Evolutionary conservation across 148 eudicot genomes (phyloP).

Genomic region (Vaccinium macrocarpon): DNA sequence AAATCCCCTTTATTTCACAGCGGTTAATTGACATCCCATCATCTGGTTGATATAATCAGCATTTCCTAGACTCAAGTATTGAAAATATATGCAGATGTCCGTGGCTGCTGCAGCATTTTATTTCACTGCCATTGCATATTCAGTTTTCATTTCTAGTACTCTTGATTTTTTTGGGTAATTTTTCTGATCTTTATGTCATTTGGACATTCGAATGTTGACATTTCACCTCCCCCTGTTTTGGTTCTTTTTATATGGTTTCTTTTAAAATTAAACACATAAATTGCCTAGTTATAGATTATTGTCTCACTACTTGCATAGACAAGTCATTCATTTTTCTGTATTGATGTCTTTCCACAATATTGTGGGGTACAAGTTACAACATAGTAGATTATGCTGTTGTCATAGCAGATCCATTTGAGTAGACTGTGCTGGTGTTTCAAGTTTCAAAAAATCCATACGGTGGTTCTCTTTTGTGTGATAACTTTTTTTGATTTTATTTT

Average conservation of each 20-base stretch:
- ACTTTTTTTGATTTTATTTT: neutral
- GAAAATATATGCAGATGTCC: neutral
- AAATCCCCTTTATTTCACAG: neutral
- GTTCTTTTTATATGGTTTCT: neutral
- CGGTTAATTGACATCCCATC: neutral
- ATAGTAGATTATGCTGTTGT: neutral
- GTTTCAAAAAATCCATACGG: neutral
- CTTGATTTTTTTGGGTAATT: neutral
- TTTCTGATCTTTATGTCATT: neutral
- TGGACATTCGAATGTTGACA: neutral
- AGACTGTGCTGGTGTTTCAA: neutral
- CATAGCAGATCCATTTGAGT: neutral
- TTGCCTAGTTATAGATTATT: neutral
- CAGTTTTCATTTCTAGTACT: neutral
- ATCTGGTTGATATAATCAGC: neutral
- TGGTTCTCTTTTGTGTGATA: neutral
- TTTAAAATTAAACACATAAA: neutral
- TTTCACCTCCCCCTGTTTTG: neutral
- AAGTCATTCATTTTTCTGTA: neutral
- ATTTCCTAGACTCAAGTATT: neutral
- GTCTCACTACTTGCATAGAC: neutral
- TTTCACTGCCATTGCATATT: neutral
- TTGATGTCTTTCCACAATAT: neutral
- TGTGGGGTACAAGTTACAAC: neutral
- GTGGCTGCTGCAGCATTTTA: neutral